Evolutionary conservation across 108 stramenopile genomes (phyloP).

Genomic region (Fistulifera pelliculosa): DNA sequence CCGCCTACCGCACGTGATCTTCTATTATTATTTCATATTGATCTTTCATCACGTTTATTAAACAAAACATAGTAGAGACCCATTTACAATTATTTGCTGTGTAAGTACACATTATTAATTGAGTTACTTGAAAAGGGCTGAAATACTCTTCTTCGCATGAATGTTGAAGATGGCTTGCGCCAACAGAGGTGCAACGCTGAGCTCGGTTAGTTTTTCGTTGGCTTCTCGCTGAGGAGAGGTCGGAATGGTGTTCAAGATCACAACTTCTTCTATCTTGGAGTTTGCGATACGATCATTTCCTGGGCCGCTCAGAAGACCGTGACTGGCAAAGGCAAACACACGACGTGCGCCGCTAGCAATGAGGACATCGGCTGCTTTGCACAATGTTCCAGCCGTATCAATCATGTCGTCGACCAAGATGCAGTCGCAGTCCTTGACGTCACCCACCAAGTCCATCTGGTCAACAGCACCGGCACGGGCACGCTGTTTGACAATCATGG

Average conservation of each 20-base stretch:
- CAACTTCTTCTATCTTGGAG: slow-evolving; percentile 91
- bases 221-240: slow-evolving; percentile 77
- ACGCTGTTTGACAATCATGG: slow-evolving; percentile 99
- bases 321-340: slow-evolving; percentile 98
- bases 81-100: too few species aligned
- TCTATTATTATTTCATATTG: too few species aligned
- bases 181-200: slow-evolving; percentile 94
- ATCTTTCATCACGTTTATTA: too few species aligned
- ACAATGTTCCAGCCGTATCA: slow-evolving; percentile 98
- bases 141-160: slow-evolving; percentile 97
- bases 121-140: slow-evolving; percentile 96
- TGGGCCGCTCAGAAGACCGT: slow-evolving; percentile 95
- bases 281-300: slow-evolving; percentile 94
- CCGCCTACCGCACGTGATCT: too few species aligned
- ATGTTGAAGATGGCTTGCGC: slow-evolving; percentile 99
- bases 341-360: slow-evolving; percentile 89
- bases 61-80: too few species aligned
- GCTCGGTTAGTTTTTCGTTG: slow-evolving; percentile 87
- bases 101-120: background rate
- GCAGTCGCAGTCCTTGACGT: slow-evolving; percentile 95
- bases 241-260: slow-evolving; percentile 88
- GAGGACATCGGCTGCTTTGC: slow-evolving; percentile 97
- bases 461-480: slow-evolving; percentile 91
- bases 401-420: slow-evolving; percentile 99
- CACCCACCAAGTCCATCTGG: slow-evolving; percentile 98